Conservation (phyloP, 768 basidiomycete genomes). For the Lentinula boryana region DNA sequence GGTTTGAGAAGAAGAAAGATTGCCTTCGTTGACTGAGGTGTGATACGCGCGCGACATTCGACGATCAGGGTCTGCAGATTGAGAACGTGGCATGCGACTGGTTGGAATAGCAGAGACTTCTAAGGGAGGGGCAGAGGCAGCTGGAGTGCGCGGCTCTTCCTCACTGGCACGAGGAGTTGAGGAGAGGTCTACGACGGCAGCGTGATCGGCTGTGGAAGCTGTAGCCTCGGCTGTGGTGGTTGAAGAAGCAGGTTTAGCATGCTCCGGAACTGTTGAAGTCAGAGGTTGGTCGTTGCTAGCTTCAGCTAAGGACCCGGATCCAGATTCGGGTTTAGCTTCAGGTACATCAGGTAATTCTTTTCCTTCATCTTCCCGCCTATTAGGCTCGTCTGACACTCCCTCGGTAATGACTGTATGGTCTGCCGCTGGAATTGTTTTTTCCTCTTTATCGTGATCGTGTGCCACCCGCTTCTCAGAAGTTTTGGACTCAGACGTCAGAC, state of each 20-base stretch:
- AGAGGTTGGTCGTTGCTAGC: background rate
- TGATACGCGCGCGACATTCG: slow-evolving; percentile 56
- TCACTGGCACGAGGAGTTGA: slow-evolving; percentile 8
- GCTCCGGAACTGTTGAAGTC: background rate
- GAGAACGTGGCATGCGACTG: slow-evolving; percentile 64
- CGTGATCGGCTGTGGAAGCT: background rate
- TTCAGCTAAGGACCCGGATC: background rate
- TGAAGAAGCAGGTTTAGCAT: slow-evolving; percentile 7
- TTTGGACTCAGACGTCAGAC: background rate
- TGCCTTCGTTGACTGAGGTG: slow-evolving; percentile 36
- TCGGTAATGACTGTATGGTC: background rate
- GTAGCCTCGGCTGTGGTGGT: background rate
- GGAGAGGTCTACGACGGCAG: background rate
- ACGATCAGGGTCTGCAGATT: slow-evolving; percentile 74
- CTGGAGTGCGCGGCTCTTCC: slow-evolving; percentile 3
- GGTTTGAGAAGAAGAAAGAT: slow-evolving; percentile 47
- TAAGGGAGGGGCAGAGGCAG: slow-evolving; percentile 22
- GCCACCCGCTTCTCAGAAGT: slow-evolving; percentile 2
- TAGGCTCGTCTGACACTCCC: background rate
- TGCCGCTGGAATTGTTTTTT: slow-evolving; percentile 4
- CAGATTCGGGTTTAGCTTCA: slow-evolving; percentile 1
- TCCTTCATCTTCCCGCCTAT: slow-evolving; percentile 4
- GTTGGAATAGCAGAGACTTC: slow-evolving; percentile 26
- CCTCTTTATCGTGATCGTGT: slow-evolving; percentile 13
- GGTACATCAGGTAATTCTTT: slow-evolving; percentile 5